Base-by-base conservation (phyloP, 192 early-diverging fungal species). In the Chytriomyces confervae region DNA sequence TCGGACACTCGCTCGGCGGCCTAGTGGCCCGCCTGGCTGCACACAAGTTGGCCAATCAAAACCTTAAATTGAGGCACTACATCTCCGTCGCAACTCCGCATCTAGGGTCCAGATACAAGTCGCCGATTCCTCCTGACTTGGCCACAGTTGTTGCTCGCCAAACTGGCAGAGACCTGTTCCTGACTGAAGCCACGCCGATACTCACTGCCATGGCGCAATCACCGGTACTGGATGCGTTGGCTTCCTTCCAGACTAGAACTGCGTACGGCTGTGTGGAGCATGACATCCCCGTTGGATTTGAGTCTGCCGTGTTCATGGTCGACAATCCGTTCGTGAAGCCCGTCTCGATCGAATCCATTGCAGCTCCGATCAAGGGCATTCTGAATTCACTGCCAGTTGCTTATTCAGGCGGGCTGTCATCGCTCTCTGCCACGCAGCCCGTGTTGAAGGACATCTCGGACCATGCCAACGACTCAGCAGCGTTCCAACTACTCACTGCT, bases 81-180 rank as follows among this genome's bases (percentile, higher is more conserved):
- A 27, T 74, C 24, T 50, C 36, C 43, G 47, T 74, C 16, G 72
- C 72, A 45, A 74, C 72, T 6, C 72, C 72, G 45, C 72, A 74
- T 49, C 72, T 73, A 7, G 72, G 72, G 4, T 61, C 72, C n/a
- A 47, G 10, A 45, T 73, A 20, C 29, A 6, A 10, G 7, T 57
- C 50, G 13, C 51, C 43, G 7, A 11, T 72, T 20, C 51, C 51
- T 10, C 23, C 72, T 1, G 10, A 18, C 7, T 7, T 44, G 13
- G 61, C 50, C n/a, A 6, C 7, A 8, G 3, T n/a, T 9, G 10
- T 74, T 18, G 72, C 72, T 20, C 60, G 72, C n/a, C 29, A 61
- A 10, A 45, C 61, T 18, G 72, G 72, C 4, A 9, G 16, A 7
- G 72, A 74, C n/a, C 62, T 74, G n/a, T n/a, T 74, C 44, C 53